These are phyloP conservation scores for Gonapodya prolifera DNA, from an alignment of 192 early-diverging fungal species.

Conservation along the genomic window DNA sequence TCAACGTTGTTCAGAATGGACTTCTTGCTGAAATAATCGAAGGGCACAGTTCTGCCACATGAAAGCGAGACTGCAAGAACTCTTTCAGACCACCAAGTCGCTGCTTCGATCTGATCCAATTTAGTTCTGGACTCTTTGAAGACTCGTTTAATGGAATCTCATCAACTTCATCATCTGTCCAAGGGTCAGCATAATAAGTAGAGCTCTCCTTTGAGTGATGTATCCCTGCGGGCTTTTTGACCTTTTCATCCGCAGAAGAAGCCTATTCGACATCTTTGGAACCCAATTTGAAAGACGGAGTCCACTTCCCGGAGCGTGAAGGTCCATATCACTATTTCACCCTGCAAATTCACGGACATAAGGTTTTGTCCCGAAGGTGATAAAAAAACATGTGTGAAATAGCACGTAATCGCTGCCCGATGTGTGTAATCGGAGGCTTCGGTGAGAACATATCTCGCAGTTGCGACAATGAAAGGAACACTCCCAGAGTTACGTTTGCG, in stretches of 20 bases:
- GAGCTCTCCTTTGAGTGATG: background rate
- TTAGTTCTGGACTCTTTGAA: background rate
- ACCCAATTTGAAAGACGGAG: background rate
- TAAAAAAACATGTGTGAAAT: background rate
- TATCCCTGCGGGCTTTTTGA: background rate
- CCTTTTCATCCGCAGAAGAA: too few species aligned
- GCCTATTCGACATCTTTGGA: background rate
- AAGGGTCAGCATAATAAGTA: background rate
- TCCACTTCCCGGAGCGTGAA: background rate
- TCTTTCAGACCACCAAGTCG: background rate
- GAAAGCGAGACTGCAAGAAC: background rate
- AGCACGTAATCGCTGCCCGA: too few species aligned
- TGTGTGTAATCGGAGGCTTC: too few species aligned
- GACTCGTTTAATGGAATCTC: background rate
- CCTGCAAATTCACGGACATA: background rate
- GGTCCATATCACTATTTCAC: background rate
- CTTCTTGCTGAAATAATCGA: background rate
- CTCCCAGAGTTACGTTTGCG: background rate
- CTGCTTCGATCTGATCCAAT: background rate
- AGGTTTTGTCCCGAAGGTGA: background rate
- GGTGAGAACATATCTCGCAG: background rate
- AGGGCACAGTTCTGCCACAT: background rate
- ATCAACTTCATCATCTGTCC: background rate
- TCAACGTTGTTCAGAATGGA: background rate
- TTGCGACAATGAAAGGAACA: background rate